Evolutionary conservation across 768 basidiomycete species (phyloP), one percentile per base, ranked within the genome.

Genomic region (Tylopilus subfusipes): DNA sequence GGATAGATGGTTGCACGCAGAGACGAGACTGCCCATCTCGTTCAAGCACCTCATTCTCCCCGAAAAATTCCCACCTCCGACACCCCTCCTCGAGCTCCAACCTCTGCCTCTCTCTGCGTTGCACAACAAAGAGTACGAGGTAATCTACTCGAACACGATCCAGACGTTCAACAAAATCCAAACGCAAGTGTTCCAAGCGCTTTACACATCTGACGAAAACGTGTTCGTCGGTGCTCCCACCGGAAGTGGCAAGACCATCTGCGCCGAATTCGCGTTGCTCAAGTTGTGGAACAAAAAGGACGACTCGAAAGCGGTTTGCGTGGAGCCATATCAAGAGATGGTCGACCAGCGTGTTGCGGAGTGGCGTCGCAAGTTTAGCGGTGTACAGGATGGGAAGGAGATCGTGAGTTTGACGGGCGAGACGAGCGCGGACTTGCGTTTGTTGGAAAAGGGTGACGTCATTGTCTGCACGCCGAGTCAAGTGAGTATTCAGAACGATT

Each of bases 21-120:
- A 98, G 73, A 98, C 95, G 1, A 84, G 93, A 12, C 76, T 98
- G 0, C 95, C 97, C 0, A 90, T 98, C 48, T 95, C 93, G 1
- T 98, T 99, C 84, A 97, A 96, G 70, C 94, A 98, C 66, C 83
- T 99, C 45, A 95, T 98, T 56, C 85, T 98, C 5, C 97, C 97
- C 1, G 94, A 95, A 67, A 96, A 94, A 62, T 97, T 97, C 82
- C 97, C 97, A 0, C 79, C 83, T 19, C 90, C 93, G 2, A 98
- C 97, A 0, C 83, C 91, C 7, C 84, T 98, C 11, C 87, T 99
- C 50, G 94, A 98, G 58, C 84, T 98, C 4, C 95, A 98, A 65
- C 75, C 89, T 1, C 80, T 98, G 0, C 95, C 97, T 0, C 78
- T 97, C 14, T 85, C 90, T 0, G 95, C 94, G 0, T 77, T 99